Base-by-base conservation (phyloP, 2,329 filamentous ascomycete genomes). In the Cercospora beticola region DNA sequence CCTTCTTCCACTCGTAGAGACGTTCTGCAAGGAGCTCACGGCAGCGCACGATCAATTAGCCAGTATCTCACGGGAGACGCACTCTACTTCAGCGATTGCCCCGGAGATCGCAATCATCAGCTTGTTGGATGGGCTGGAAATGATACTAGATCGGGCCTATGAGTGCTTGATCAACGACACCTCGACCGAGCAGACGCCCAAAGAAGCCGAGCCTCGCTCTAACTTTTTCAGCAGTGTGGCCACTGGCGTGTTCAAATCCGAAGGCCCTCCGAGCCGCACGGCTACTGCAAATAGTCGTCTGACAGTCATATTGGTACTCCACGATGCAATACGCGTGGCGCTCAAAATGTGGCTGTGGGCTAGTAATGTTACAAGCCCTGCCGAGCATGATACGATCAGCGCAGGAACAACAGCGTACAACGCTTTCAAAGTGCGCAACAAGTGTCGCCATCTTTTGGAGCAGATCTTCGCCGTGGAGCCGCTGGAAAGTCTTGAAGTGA, bases 331-430 rank as follows among this genome's bases (percentile, higher is more conserved):
- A 68, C 89, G 93, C 26, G 92, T 97, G 61, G 97, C 94, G 79
- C 96, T 97, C 78, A 88, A 86, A 12, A 97, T 99, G 63, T 99
- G 96, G 95, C 92, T 92, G 0, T 99, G 95, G 94, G 92, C 87
- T 14, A 86, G 91, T 5, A 88, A 90, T 76, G 86, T 86, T 2
- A 83, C 83, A 30, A 89, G 90, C 74, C 74, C 76, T 33, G 79
- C 78, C 7, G 80, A 82, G 23, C 87, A 90, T 65, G 91, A 97
- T 76, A 77, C 85, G 86, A 31, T 94, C 28, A 75, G 75, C 90
- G 16, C 85, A 85, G 74, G 76, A 5, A 92, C 93, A 8, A 97
- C 94, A 0, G 97, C 97, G 78, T 97, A 97, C 81, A 97, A 93
- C 1, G 97, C 94, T 8, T 81, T 97, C 63, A 90, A 94, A 26